These are phyloP conservation scores for Lentinus brumalis DNA, from an alignment of 768 basidiomycete species.

Conservation along the genomic window DNA sequence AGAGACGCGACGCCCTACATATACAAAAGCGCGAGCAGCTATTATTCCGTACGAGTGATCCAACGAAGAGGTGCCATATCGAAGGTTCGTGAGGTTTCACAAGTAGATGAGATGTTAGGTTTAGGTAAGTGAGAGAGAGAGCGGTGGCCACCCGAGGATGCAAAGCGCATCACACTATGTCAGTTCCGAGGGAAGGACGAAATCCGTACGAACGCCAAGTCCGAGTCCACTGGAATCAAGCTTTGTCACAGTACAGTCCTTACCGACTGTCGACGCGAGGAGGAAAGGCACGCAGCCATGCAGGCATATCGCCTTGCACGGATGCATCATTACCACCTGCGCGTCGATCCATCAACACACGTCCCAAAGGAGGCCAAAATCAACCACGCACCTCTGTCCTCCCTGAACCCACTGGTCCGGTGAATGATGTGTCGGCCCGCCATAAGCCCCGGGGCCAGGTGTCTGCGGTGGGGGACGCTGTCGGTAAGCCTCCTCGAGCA, in stretches of 20 bases:
- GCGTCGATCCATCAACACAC: neutral
- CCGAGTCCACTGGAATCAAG: too few species aligned
- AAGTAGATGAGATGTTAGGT: too few species aligned
- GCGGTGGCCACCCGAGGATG: too few species aligned
- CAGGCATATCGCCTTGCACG: neutral
- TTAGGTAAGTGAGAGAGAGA: too few species aligned
- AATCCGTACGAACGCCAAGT: too few species aligned
- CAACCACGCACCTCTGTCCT: slow-evolving; percentile 1
- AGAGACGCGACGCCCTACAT: neutral
- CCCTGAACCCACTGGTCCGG: slow-evolving; percentile 11
- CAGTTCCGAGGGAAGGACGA: too few species aligned
- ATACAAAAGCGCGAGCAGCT: neutral
- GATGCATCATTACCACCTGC: neutral
- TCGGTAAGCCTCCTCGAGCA: slow-evolving; percentile 16
- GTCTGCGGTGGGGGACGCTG: neutral
- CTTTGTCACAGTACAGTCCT: too few species aligned
- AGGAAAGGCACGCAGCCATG: too few species aligned
- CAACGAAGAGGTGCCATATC: too few species aligned
- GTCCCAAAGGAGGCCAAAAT: neutral
- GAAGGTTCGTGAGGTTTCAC: too few species aligned
- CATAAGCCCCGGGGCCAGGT: neutral
- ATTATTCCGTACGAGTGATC: neutral
- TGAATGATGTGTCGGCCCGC: slow-evolving; percentile 7
- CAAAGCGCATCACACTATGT: too few species aligned
- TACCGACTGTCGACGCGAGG: too few species aligned